These are phyloP conservation scores for Lactifluus piperatus DNA, from an alignment of 768 basidiomycete species.

Conservation along the genomic window DNA sequence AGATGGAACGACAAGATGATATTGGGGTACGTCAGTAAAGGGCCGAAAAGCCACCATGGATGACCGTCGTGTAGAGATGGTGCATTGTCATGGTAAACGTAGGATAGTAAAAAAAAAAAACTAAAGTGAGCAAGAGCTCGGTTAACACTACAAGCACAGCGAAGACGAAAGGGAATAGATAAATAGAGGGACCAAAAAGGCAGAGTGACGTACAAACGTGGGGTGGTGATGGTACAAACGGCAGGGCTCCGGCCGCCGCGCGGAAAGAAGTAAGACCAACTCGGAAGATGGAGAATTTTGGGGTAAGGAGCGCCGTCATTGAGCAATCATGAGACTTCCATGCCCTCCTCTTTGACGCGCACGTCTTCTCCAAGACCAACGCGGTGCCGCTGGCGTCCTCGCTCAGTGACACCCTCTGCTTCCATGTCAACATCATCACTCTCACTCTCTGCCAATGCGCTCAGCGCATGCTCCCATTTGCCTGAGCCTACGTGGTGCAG, in stretches of 20 bases:
- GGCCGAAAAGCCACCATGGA: not conserved
- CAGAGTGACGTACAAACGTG: not conserved
- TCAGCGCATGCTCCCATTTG: conserved; percentile 14
- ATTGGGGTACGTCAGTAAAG: conserved; percentile 2
- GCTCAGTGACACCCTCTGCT: not conserved
- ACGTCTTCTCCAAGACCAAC: conserved; percentile 8
- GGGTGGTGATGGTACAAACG: conserved; percentile 1
- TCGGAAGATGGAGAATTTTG: not conserved
- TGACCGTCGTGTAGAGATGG: not conserved
- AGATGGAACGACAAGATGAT: not conserved
- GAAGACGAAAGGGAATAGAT: conserved; percentile 10
- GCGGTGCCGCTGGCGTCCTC: conserved; percentile 16
- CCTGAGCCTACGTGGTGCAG: conserved; percentile 4
- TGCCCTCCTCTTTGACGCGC: conserved; percentile 17
- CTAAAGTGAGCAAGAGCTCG: conserved; percentile 3
- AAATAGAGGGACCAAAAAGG: conserved; percentile 2
- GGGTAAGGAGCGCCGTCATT: not conserved
- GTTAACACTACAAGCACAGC: conserved; percentile 15
- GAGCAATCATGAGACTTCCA: conserved; percentile 17
- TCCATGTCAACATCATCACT: conserved; percentile 18
- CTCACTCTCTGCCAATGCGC: conserved; percentile 15
- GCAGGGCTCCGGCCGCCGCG: not conserved
- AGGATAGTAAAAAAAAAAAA: not conserved
- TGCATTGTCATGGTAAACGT: not conserved
- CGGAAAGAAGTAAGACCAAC: not conserved